phyloP scores from a whole-genome alignment of 441 rosid species.

The Syzygium syzygioides region DNA sequence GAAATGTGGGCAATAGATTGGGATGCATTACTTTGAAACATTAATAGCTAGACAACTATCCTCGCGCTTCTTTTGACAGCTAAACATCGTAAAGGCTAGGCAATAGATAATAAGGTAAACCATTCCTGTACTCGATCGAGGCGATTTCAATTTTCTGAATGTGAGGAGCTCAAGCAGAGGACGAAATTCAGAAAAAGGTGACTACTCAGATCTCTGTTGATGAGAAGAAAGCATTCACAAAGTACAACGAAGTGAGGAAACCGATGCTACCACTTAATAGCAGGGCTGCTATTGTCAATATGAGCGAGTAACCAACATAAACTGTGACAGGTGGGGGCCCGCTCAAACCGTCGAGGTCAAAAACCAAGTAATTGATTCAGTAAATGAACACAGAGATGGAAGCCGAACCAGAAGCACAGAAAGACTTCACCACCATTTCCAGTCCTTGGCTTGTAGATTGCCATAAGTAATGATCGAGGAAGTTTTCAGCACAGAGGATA shows the following conservation, averaged over 20 bases:
- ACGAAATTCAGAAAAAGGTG: not conserved
- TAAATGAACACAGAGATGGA: not conserved
- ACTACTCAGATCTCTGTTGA: not conserved
- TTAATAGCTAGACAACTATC: too few species aligned
- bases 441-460: slow-evolving; percentile 82
- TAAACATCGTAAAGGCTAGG: too few species aligned
- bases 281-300: not conserved
- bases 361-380: not conserved
- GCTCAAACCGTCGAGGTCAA: not conserved
- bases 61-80: too few species aligned
- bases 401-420: not conserved
- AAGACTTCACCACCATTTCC: slow-evolving; percentile 81
- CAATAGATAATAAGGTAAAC: too few species aligned
- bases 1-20: too few species aligned
- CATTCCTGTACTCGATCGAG: too few species aligned
- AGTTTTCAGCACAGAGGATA: slow-evolving; percentile 75
- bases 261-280: not conserved
- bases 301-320: not conserved
- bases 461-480: slow-evolving; percentile 73
- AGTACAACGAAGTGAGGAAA: not conserved
- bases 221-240: not conserved
- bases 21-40: too few species aligned
- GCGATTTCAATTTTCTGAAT: not conserved
- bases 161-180: not conserved
- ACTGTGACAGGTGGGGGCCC: not conserved